Base-by-base conservation (phyloP, 257 asterid species). In the Fraxinus excelsior region DNA sequence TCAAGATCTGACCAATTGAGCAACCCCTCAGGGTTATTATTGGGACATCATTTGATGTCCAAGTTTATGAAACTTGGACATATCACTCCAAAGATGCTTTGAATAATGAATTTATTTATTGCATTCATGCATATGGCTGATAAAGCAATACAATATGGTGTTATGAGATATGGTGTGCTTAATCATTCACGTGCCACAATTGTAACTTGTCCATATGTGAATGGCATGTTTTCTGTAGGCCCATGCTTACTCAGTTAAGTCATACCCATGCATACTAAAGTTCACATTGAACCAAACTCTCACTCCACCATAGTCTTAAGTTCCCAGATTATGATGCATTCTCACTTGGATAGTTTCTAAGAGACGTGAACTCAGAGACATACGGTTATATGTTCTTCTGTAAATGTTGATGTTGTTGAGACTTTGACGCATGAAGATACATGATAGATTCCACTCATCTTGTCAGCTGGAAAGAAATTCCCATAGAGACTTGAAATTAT, bases 11-110 rank as follows among this genome's bases (percentile, higher is more conserved):
- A n/a, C n/a, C n/a, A n/a, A n/a, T n/a, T n/a, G n/a, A n/a, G n/a
- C n/a, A n/a, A n/a, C n/a, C n/a, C n/a, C n/a, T n/a, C n/a, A n/a
- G n/a, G n/a, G 67, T 62, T 62, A 49, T 28, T 72, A 58, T 46
- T 70, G 38, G 74, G 64, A 56, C 67, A 21, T 64, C 10, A 19
- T 5, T 46, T 70, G 66, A 58, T 7, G 29, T 21, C 58, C 42
- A 35, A 70, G 74, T 28, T 70, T 70, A 58, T 28, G 40, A n/a
- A 38, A 37, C 74, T 21, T 16, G 58, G 74, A 23, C 37, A 42
- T 7, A 25, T 12, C n/a, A 71, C 34, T n/a, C 62, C 10, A 71
- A 71, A 62, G 68, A 62, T 1, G 34, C 7, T 4, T 62, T 25
- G 68, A 62, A 11, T 62, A 62, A 38, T 25, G 5, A 40, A 38